Conservation (phyloP, 179 eudicot genomes). For the Beta lomatogona region DNA sequence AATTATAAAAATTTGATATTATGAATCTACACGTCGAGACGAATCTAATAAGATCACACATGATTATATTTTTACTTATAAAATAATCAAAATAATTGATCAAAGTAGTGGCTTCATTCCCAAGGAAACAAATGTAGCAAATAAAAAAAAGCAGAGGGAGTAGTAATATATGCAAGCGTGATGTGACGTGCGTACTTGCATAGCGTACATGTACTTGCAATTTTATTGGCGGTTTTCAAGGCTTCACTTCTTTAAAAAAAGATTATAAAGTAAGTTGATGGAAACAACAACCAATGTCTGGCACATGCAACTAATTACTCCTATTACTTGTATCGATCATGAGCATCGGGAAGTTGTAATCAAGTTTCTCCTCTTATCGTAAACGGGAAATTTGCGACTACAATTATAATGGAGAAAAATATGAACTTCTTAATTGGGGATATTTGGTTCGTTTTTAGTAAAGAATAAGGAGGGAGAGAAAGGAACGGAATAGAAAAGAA, state of each 20-base stretch:
- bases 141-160: too few species aligned
- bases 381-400: not conserved
- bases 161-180: not conserved
- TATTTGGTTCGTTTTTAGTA: not conserved
- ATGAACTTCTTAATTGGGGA: not conserved
- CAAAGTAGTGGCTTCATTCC: too few species aligned
- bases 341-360: not conserved
- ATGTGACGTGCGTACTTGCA: constrained; percentile 9
- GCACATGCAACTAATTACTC: constrained; percentile 21
- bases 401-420: not conserved
- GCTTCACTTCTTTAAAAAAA: not conserved
- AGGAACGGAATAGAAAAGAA: too few species aligned
- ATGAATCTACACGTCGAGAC: too few species aligned
- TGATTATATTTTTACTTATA: too few species aligned
- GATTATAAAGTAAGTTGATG: too few species aligned
- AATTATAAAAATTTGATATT: too few species aligned
- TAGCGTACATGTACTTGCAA: not conserved
- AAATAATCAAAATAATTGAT: too few species aligned
- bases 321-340: not conserved
- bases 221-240: constrained; percentile 23
- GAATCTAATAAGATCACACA: too few species aligned
- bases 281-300: not conserved
- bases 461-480: too few species aligned
- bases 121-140: too few species aligned
- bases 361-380: not conserved